Evolutionary conservation across 495 filamentous ascomycete species (phyloP).

Genomic region (Hypoxylon fuscum): DNA sequence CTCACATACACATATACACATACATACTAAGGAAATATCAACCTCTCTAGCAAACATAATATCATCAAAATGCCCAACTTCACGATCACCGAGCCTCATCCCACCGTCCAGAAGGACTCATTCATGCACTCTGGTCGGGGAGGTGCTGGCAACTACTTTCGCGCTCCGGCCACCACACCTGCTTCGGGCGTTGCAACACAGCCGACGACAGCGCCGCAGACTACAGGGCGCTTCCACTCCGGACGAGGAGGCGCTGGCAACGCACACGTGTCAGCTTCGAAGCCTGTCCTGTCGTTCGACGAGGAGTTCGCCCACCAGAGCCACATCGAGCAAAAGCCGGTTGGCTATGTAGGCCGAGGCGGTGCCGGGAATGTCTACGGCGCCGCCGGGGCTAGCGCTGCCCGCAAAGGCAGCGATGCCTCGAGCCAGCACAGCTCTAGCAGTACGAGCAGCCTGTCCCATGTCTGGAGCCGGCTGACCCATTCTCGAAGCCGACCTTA

Average conservation of each 20-base stretch:
- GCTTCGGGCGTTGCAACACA: constrained; percentile 49
- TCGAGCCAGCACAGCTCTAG: constrained; percentile 41
- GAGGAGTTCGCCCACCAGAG: constrained; percentile 80
- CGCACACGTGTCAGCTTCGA: constrained; percentile 69
- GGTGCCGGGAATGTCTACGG: constrained; percentile 82
- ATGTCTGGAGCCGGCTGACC: constrained; percentile 37
- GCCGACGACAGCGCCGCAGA: constrained; percentile 27
- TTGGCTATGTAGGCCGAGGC: constrained; percentile 82
- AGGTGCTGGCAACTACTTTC: constrained; percentile 87
- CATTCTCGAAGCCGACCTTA: constrained; percentile 15
- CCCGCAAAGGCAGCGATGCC: constrained; percentile 37
- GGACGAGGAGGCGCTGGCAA: constrained; percentile 95
- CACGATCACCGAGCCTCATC: constrained; percentile 83
- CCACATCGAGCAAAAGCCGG: constrained; percentile 65
- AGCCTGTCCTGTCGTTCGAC: constrained; percentile 86
- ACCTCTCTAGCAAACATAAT: constrained; percentile 40
- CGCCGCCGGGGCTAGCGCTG: constrained; percentile 22
- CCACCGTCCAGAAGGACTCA: constrained; percentile 68
- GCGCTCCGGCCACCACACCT: constrained; percentile 68
- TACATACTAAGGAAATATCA: constrained; percentile 21
- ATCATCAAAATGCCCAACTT: constrained; percentile 57
- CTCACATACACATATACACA: constrained; percentile 15
- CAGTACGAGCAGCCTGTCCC: constrained; percentile 46
- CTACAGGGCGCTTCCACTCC: constrained; percentile 70
- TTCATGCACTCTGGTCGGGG: constrained; percentile 84